phyloP scores from a whole-genome alignment of 2,329 filamentous ascomycete genomes.

The Sporothrix variecibatus region DNA sequence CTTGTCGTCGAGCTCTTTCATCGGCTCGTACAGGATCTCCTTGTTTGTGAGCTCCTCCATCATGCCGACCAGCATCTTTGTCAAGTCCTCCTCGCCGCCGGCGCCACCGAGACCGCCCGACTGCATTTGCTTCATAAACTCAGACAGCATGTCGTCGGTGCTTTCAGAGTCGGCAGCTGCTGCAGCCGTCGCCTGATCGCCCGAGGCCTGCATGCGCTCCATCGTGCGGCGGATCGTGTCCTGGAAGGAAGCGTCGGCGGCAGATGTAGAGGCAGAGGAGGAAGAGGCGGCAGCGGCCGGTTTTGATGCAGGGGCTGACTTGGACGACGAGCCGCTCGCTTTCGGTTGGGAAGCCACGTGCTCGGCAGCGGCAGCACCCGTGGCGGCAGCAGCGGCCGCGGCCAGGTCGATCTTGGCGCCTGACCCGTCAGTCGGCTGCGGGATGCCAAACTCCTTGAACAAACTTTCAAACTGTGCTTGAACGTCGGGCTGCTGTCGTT shows the following conservation, averaged over 20 bases:
- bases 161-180: slow-evolving; percentile 60
- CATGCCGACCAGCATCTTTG: slow-evolving; percentile 94
- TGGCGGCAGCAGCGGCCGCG: slow-evolving; percentile 32
- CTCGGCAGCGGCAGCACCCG: slow-evolving; percentile 34
- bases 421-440: not conserved
- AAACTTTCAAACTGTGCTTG: slow-evolving; percentile 76
- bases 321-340: slow-evolving; percentile 35
- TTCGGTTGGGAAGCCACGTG: slow-evolving; percentile 20
- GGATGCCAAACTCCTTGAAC: slow-evolving; percentile 66
- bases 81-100: slow-evolving; percentile 78
- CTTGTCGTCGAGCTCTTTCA: slow-evolving; percentile 94
- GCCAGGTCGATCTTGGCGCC: slow-evolving; percentile 33
- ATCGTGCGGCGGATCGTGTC: slow-evolving; percentile 92
- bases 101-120: slow-evolving; percentile 56
- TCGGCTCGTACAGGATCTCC: slow-evolving; percentile 96
- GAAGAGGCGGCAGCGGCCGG: slow-evolving; percentile 36
- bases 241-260: slow-evolving; percentile 67
- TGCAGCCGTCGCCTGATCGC: slow-evolving; percentile 79
- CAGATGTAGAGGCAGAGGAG: slow-evolving; percentile 40
- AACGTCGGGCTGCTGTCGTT: slow-evolving; percentile 61
- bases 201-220: slow-evolving; percentile 91
- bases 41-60: slow-evolving; percentile 99
- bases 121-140: slow-evolving; percentile 88
- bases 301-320: slow-evolving; percentile 38
- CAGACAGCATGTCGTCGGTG: slow-evolving; percentile 79